phyloP scores from a whole-genome alignment of 176 grass and related monocot genomes.

The Oryza meyeriana region DNA sequence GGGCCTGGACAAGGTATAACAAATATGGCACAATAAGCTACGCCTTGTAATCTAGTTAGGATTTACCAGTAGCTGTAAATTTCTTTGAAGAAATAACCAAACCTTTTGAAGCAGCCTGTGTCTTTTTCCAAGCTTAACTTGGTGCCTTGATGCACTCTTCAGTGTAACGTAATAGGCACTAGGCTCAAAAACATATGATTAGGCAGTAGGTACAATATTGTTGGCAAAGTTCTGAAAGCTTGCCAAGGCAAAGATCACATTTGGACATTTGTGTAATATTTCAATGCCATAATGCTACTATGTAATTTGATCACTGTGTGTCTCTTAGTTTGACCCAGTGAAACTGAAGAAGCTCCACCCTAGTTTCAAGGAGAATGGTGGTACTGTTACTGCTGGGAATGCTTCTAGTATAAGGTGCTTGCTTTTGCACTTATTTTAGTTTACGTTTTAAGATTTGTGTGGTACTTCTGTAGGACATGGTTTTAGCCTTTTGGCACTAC shows the following conservation, averaged over 20 bases:
- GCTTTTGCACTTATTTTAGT: background rate
- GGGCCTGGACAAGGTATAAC: slow-evolving; percentile 73
- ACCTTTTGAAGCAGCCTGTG: background rate
- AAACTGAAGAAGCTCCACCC: slow-evolving; percentile 90
- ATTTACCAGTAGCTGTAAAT: background rate
- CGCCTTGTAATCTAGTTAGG: background rate
- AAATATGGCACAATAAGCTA: background rate
- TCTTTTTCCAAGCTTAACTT: background rate
- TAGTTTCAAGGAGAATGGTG: slow-evolving; percentile 89
- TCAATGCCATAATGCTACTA: background rate
- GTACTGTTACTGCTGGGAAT: slow-evolving; percentile 90
- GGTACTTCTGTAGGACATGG: background rate
- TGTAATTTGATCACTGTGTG: background rate
- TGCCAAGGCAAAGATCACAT: background rate
- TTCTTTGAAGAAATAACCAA: background rate
- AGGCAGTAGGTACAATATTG: background rate
- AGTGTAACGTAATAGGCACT: background rate
- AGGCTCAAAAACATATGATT: background rate
- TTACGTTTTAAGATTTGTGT: background rate
- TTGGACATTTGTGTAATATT: background rate
- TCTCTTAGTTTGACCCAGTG: slow-evolving; percentile 75
- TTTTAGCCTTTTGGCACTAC: background rate
- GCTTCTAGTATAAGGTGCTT: slow-evolving; percentile 80
- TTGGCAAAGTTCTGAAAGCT: background rate
- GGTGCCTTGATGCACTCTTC: background rate